A percentile compares a stretch with the other conserved stretches of the same genome.
phyloP scores from a whole-genome alignment of 129 eudicot species.

The Heracleum sosnowskyi region DNA sequence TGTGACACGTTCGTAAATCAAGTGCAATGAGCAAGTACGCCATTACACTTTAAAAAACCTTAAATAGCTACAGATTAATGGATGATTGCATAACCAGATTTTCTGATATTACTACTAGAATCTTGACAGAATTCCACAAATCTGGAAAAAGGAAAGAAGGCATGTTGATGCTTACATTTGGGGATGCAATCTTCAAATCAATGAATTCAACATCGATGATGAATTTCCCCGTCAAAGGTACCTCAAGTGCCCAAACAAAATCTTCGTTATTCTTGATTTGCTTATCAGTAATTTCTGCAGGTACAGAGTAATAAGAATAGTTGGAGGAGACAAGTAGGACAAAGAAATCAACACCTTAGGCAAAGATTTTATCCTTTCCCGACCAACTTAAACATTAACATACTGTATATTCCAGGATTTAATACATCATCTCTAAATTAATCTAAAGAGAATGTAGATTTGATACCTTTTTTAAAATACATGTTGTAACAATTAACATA shows the following conservation, averaged over 20 bases:
- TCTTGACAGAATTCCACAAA: background rate
- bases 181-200: constrained; percentile 69
- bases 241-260: constrained; percentile 85
- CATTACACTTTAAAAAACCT: background rate
- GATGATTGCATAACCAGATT: background rate
- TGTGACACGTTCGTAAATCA: constrained; percentile 8
- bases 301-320: background rate
- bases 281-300: constrained; percentile 78
- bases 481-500: background rate
- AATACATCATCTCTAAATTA: too few relatives aligned
- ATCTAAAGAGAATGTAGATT: too few relatives aligned
- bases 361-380: background rate
- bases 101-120: background rate
- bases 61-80: background rate
- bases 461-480: too few relatives aligned
- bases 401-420: too few relatives aligned
- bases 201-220: constrained; percentile 94
- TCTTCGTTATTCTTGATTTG: constrained; percentile 73
- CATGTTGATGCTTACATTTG: constrained; percentile 36
- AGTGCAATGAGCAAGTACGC: background rate
- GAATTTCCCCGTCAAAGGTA: constrained; percentile 72
- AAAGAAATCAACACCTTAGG: background rate
- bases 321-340: background rate
- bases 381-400: background rate
- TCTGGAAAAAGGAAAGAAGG: background rate